Base-by-base conservation (phyloP, 805 yeast genomes). In the Candida nonsorbophila region DNA sequence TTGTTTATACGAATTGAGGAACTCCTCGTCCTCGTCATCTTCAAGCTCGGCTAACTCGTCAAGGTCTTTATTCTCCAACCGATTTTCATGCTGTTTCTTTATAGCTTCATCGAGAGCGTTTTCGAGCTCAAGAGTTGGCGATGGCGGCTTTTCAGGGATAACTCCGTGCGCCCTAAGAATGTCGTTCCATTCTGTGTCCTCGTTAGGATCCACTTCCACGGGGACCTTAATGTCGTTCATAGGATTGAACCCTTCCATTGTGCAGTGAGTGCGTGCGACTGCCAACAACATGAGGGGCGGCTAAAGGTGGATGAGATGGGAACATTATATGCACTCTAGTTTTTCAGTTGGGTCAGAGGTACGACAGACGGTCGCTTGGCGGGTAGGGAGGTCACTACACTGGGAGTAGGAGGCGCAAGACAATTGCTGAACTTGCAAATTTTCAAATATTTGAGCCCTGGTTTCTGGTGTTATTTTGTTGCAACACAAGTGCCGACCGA, bases 161-260 rank as follows among this genome's bases (percentile, higher is more conserved):
- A 92, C 77, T 14, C 97, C 97, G 38, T 88, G 84, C 3, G 75
- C 72, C 41, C 99, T 68, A 25, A 92, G 68, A 41, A 92, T 87
- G 55, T 92, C 99, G 52, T 92, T 92, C 98, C 99, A 92, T 55
- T 92, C 98, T 0, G 98, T 92, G 53, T 92, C 99, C 57, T 92
- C 99, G 38, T 74, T 75, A 20, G 95, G 97, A 57, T 92, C 88
- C 31, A 88, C 95, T 56, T 87, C 85, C 27, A 87, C 87, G 41
- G 79, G 85, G 31, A 82, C 67, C 61, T 79, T 72, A 19, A 77
- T 40, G 26, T 47, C 34, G 19, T 14, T 28, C 38, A 39, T 33
- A 25, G 36, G 36, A 20, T 33, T 33, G 40, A 39, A n/a, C n/a
- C n/a, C n/a, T n/a, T n/a, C n/a, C n/a, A n/a, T n/a, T 18, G 10